These are phyloP conservation scores for Oidium heveae DNA, from an alignment of 2,329 filamentous ascomycete genomes.

Conservation along the genomic window DNA sequence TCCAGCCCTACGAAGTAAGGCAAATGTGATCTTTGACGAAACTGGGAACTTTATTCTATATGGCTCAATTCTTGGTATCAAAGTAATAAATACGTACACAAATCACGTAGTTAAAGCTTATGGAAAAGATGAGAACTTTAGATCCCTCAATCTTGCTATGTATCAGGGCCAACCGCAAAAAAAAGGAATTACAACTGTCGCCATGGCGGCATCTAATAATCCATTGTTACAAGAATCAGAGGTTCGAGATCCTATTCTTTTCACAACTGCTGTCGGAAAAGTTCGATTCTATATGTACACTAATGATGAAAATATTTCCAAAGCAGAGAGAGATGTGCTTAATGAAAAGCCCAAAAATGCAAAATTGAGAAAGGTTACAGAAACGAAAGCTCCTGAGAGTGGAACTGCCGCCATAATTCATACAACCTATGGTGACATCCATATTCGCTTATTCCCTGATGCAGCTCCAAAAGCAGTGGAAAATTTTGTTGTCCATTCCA, in stretches of 20 bases:
- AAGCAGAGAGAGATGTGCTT: slow-evolving; percentile 68
- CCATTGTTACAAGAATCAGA: slow-evolving; percentile 84
- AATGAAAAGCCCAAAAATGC: slow-evolving; percentile 70
- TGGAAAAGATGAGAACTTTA: slow-evolving; percentile 69
- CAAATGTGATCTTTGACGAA: slow-evolving; percentile 86
- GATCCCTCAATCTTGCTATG: slow-evolving; percentile 56
- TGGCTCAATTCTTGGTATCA: slow-evolving; percentile 73
- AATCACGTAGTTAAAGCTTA: slow-evolving; percentile 82
- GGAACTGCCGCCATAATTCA: slow-evolving; percentile 68
- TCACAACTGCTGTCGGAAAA: slow-evolving; percentile 64
- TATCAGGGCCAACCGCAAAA: slow-evolving; percentile 93
- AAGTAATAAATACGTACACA: slow-evolving; percentile 87
- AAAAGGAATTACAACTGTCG: slow-evolving; percentile 77
- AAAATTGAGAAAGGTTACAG: slow-evolving; percentile 25
- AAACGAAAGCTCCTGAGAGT: slow-evolving; percentile 40
- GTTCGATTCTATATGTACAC: slow-evolving; percentile 96
- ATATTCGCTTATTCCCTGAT: slow-evolving; percentile 76
- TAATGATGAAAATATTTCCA: slow-evolving; percentile 62
- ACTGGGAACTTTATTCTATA: slow-evolving; percentile 89
- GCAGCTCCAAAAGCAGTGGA: slow-evolving; percentile 86
- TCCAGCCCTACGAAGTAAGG: slow-evolving; percentile 36
- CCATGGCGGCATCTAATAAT: slow-evolving; percentile 90
- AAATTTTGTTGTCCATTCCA: slow-evolving; percentile 85
- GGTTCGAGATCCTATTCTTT: slow-evolving; percentile 66
- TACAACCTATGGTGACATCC: slow-evolving; percentile 83